Conservation (phyloP, 305 asterid species). For the Fraxinus ornus region DNA sequence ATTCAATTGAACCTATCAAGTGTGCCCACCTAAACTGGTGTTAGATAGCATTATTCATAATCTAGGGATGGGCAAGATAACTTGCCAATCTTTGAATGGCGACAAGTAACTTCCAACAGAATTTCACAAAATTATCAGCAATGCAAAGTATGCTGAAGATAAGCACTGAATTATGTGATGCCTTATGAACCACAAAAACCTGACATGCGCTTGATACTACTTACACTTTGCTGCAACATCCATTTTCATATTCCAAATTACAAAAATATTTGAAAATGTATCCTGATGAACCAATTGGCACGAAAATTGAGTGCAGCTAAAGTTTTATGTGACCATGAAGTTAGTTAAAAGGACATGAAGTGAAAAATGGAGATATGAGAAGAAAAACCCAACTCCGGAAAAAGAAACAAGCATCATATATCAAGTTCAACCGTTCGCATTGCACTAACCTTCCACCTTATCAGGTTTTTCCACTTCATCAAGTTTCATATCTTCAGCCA, state of each 20-base stretch:
- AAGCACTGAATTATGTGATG: background rate
- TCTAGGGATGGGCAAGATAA: background rate
- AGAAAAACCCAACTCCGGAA: background rate
- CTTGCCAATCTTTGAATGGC: background rate
- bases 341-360: background rate
- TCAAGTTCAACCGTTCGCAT: background rate
- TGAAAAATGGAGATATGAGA: background rate
- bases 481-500: conserved; percentile 36
- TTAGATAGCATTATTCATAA: background rate
- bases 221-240: background rate
- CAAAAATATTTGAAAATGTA: background rate
- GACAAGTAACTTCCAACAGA: background rate
- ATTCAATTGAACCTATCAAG: background rate
- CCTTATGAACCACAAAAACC: background rate
- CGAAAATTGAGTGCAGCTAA: background rate
- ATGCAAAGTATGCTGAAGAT: background rate
- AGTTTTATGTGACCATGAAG: background rate
- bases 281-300: background rate
- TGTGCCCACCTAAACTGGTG: background rate
- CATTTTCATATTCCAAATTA: background rate
- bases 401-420: background rate
- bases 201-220: background rate
- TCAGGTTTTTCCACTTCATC: conserved; percentile 37
- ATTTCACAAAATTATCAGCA: background rate
- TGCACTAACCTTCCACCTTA: conserved; percentile 37